These are phyloP conservation scores for Scedosporium boydii DNA, from an alignment of 2,329 filamentous ascomycete species.

Conservation along the genomic window DNA sequence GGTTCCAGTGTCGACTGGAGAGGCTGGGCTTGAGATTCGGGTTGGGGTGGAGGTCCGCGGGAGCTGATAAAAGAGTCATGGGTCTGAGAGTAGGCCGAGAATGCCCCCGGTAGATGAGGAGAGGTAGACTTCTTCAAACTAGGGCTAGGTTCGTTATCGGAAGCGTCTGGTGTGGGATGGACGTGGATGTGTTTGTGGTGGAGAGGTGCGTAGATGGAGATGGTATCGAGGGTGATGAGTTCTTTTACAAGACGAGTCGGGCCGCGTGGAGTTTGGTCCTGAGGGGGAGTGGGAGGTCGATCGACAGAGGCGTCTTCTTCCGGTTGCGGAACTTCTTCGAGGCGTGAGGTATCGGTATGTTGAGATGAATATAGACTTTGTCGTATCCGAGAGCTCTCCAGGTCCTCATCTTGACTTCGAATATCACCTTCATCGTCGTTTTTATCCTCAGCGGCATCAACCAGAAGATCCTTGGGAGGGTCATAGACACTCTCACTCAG, in stretches of 20 bases:
- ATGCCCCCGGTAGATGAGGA: constrained; percentile 40
- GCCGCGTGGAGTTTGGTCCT: constrained; percentile 28
- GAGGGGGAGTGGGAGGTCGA: neutral
- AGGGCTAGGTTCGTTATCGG: constrained; percentile 14
- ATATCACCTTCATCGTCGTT: neutral
- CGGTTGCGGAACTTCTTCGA: neutral
- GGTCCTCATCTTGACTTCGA: neutral
- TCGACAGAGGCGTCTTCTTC: neutral
- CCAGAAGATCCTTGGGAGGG: neutral
- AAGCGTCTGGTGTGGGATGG: constrained; percentile 18
- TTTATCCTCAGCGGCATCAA: neutral
- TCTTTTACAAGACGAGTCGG: constrained; percentile 47
- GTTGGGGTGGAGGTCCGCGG: neutral
- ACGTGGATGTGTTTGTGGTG: constrained; percentile 34
- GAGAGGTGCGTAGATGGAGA: constrained; percentile 47
- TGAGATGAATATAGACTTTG: neutral
- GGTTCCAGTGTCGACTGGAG: neutral
- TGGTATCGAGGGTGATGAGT: constrained; percentile 36
- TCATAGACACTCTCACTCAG: neutral
- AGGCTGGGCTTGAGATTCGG: neutral
- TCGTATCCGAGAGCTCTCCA: neutral
- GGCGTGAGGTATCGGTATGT: neutral
- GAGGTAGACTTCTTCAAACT: neutral
- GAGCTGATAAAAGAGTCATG: constrained; percentile 1
- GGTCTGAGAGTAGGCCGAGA: constrained; percentile 35